A percentile compares a stretch with the other conserved stretches of the same genome.
phyloP scores from a whole-genome alignment of 441 rosid species.

The Erysimum cheiri region DNA sequence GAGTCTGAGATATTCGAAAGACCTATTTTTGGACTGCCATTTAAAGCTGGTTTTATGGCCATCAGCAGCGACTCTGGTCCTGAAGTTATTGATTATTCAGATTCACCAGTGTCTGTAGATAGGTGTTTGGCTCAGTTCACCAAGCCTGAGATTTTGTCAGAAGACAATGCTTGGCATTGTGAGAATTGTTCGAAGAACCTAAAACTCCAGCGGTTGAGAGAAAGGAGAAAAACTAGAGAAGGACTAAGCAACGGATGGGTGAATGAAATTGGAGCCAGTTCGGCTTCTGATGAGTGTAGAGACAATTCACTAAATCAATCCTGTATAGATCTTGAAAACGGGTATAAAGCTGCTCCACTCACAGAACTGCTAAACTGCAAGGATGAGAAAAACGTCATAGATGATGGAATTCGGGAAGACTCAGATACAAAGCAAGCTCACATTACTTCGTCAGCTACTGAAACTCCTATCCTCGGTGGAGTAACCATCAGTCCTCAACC shows the following conservation, averaged over 20 bases:
- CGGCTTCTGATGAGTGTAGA: not conserved
- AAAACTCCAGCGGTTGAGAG: constrained; percentile 47
- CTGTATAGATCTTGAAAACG: not conserved
- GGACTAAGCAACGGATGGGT: constrained; percentile 41
- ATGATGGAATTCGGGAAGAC: not conserved
- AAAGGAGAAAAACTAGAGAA: constrained; percentile 47
- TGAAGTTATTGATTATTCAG: constrained; percentile 78
- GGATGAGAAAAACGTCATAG: not conserved
- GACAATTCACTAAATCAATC: not conserved
- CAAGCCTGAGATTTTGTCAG: constrained; percentile 79
- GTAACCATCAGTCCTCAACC: not conserved
- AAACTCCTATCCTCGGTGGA: not conserved
- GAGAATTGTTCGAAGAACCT: constrained; percentile 74
- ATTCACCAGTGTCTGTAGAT: constrained; percentile 84
- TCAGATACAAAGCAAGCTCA: not conserved
- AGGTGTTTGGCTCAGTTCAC: constrained; percentile 82
- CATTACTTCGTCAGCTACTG: not conserved
- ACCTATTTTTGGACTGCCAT: constrained; percentile 62
- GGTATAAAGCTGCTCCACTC: not conserved
- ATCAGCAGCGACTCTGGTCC: constrained; percentile 81
- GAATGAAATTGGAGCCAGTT: constrained; percentile 39
- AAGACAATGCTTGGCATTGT: constrained; percentile 96
- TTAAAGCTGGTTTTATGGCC: constrained; percentile 46
- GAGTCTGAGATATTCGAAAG: not conserved
- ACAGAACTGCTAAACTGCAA: not conserved